phyloP scores from a whole-genome alignment of 768 basidiomycete species.

The Tricholoma saponaceum region DNA sequence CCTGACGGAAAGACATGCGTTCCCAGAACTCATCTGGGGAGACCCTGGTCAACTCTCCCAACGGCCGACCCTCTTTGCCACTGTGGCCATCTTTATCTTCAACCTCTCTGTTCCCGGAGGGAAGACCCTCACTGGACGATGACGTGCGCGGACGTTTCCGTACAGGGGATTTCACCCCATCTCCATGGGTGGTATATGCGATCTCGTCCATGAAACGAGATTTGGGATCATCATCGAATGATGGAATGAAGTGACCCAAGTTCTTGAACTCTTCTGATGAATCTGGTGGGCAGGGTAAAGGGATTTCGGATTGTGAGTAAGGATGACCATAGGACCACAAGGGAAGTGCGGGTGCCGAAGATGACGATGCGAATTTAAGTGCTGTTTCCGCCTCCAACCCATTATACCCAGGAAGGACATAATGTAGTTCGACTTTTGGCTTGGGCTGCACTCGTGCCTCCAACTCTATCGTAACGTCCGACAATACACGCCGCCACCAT shows the following conservation, averaged over 20 bases:
- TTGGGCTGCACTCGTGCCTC: slow-evolving; percentile 21
- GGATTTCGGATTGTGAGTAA: slow-evolving; percentile 53
- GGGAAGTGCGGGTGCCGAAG: slow-evolving; percentile 11
- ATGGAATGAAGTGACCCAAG: slow-evolving; percentile 78
- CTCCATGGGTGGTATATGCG: slow-evolving; percentile 62
- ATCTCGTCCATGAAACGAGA: slow-evolving; percentile 91
- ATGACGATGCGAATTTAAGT: slow-evolving; percentile 36
- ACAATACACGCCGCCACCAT: slow-evolving; percentile 88
- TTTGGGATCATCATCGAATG: slow-evolving; percentile 97
- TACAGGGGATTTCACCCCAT: slow-evolving; percentile 51
- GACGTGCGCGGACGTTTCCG: slow-evolving; percentile 51
- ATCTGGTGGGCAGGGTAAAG: slow-evolving; percentile 37
- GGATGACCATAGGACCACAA: slow-evolving; percentile 81
- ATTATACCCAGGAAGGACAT: slow-evolving; percentile 67
- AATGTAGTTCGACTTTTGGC: slow-evolving; percentile 41
- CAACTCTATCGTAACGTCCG: slow-evolving; percentile 46
- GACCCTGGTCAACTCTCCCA: slow-evolving; percentile 58
- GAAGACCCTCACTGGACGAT: slow-evolving; percentile 21
- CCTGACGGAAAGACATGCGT: slow-evolving; percentile 93
- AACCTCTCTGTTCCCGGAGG: slow-evolving; percentile 14
- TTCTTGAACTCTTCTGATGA: slow-evolving; percentile 29
- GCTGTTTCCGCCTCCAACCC: slow-evolving; percentile 63
- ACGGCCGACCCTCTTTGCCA: slow-evolving; percentile 33
- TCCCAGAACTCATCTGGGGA: slow-evolving; percentile 90
- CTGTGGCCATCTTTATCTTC: slow-evolving; percentile 20